Percentiles rank a stretch among this genome's conserved stretches.
phyloP scores from a whole-genome alignment of 768 basidiomycete species.

The Boletus fagicola region DNA sequence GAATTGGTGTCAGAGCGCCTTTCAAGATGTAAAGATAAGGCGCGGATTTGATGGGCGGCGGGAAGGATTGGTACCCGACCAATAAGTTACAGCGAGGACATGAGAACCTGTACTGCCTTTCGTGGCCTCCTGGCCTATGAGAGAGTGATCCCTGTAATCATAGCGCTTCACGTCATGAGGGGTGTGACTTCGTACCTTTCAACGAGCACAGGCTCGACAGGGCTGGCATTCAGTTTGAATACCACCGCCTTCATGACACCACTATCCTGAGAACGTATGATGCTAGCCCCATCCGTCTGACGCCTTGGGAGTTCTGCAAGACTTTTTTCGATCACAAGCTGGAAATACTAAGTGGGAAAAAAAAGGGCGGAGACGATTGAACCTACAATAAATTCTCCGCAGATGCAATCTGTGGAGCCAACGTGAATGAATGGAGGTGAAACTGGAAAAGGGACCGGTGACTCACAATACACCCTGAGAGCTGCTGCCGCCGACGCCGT shows the following conservation, averaged over 20 bases:
- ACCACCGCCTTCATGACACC: conserved; percentile 57
- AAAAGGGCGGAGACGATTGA: neutral
- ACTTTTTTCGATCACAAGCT: conserved; percentile 83
- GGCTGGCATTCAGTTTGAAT: conserved; percentile 83
- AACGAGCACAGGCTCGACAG: conserved; percentile 67
- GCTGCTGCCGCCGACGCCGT: conserved; percentile 77
- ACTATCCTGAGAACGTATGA: conserved; percentile 72
- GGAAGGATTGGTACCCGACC: conserved; percentile 70
- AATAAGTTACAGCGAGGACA: conserved; percentile 51
- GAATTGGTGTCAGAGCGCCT: conserved; percentile 83
- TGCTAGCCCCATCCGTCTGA: conserved; percentile 75
- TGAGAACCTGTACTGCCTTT: conserved; percentile 68
- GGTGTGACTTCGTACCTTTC: conserved; percentile 58
- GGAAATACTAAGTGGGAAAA: conserved; percentile 8
- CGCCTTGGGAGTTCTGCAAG: conserved; percentile 66
- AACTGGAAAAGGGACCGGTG: conserved; percentile 7
- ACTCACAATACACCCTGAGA: conserved; percentile 79
- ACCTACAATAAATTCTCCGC: conserved; percentile 83
- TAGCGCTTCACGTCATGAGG: conserved; percentile 14
- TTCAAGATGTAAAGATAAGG: conserved; percentile 78
- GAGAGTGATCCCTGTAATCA: conserved; percentile 15
- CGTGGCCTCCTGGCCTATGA: conserved; percentile 61
- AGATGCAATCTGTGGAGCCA: conserved; percentile 67
- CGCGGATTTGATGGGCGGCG: conserved; percentile 73
- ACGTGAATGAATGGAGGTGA: conserved; percentile 10